A percentile compares a stretch with the other conserved stretches of the same genome.
Conservation (phyloP, 345 rosid genomes). For the Eucalyptus sideroxylon region DNA sequence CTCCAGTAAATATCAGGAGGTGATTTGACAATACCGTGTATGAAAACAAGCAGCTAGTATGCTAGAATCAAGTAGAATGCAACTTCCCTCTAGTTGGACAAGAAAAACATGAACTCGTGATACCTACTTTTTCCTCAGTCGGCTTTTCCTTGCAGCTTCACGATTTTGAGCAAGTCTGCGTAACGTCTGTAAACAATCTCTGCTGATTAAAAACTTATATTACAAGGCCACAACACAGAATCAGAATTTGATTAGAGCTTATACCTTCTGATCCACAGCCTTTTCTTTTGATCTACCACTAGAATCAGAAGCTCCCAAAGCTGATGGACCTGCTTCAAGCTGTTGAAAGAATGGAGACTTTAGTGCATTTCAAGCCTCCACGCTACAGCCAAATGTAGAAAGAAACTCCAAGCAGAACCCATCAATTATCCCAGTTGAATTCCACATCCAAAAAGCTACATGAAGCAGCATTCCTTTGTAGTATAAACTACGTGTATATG, state of each 20-base stretch:
- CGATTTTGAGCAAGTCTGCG: slow-evolving; percentile 99
- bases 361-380: background rate
- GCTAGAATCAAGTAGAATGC: background rate
- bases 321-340: slow-evolving; percentile 50
- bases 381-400: background rate
- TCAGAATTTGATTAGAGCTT: background rate
- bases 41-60: background rate
- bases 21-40: background rate
- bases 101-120: background rate
- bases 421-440: background rate
- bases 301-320: slow-evolving; percentile 55
- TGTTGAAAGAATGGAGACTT: slow-evolving; percentile 20
- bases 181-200: slow-evolving; percentile 38
- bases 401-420: background rate
- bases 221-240: background rate
- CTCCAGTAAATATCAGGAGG: background rate
- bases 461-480: background rate
- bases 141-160: slow-evolving; percentile 96
- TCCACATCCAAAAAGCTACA: background rate
- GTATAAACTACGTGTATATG: background rate
- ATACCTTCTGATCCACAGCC: slow-evolving; percentile 75
- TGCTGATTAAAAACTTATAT: background rate
- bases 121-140: slow-evolving; percentile 76
- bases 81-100: background rate
- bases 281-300: slow-evolving; percentile 91